These are phyloP conservation scores for Zygotorulaspora florentina DNA, from an alignment of 805 yeast species.

Conservation along the genomic window DNA sequence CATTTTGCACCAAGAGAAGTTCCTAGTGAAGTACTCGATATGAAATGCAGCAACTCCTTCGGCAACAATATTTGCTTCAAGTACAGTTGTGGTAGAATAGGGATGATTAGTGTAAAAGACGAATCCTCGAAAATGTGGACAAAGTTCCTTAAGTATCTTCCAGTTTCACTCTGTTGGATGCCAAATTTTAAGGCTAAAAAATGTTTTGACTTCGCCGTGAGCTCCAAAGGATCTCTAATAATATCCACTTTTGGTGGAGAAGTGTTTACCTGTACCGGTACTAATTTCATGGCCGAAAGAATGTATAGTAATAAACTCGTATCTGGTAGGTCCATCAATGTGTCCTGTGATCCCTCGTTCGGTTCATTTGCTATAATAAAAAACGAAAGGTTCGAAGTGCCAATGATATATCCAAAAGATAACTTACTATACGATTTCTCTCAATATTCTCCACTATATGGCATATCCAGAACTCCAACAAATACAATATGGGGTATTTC, in stretches of 20 bases:
- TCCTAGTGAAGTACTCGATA: conserved; percentile 29
- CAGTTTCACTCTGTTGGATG: conserved; percentile 53
- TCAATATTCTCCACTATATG: conserved; percentile 46
- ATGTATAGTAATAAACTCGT: conserved; percentile 35
- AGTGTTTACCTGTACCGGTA: conserved; percentile 40
- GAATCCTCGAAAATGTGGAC: conserved; percentile 29
- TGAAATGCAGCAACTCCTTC: conserved; percentile 31
- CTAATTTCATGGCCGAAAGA: conserved; percentile 16
- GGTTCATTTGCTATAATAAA: conserved; percentile 63
- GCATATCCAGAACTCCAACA: neutral
- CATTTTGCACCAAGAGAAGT: conserved; percentile 33
- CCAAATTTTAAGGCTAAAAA: conserved; percentile 50
- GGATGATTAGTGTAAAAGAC: conserved; percentile 29
- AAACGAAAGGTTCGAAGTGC: conserved; percentile 57
- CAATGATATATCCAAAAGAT: conserved; percentile 47
- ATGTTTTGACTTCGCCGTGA: conserved; percentile 57
- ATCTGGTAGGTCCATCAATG: conserved; percentile 40
- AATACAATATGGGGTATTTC: conserved; percentile 1
- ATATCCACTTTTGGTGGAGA: conserved; percentile 68
- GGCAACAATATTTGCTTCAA: conserved; percentile 46
- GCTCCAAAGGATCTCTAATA: conserved; percentile 64
- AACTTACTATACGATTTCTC: conserved; percentile 50
- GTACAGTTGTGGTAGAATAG: conserved; percentile 58
- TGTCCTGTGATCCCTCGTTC: conserved; percentile 61
- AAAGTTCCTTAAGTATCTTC: conserved; percentile 41